Base-by-base conservation (phyloP, 257 asterid species). In the Solanum medicagineum region DNA sequence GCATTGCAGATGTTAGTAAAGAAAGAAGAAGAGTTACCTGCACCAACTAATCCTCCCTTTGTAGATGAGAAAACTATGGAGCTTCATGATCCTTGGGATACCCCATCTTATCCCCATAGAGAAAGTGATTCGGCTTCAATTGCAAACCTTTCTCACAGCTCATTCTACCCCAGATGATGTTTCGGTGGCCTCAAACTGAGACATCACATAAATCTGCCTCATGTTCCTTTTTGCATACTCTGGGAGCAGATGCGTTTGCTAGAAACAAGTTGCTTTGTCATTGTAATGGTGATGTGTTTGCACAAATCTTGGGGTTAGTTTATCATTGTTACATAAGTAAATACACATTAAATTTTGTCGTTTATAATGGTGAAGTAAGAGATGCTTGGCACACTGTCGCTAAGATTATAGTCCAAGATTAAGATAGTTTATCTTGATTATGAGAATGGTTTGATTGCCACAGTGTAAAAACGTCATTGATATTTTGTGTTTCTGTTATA, bases 1-100 rank as follows among this genome's bases (percentile, higher is more conserved):
- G 98, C 93, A 24, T 90, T 94, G 32, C 88, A 89, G 85, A 92
- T 93, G 93, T 88, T 94, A 16, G 93, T 90, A 7, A 90, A 88
- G 79, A 93, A 88, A 84, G 97, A 90, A 10, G 92, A 92, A 32
- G 84, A 84, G 22, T 92, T 93, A 36, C 98, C 98, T 45, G 85
- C 90, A 74, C 97, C 97, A 7, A 91, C 96, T 40, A 86, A 85
- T 53, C 98, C 98, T 40, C 97, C 98, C 12, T 93, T 92, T 89
- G 80, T 92, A 87, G 93, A 92, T 60, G 97, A 91, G 86, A 86
- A 80, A 32, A 94, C 93, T 5, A 89, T 90, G 93, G 97, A 91
- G 87, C 85, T 90, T 8, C 89, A 91, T 3, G 90, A 91, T 36
- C 40, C 53, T 5, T 85, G 88, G 49, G 87, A 84, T 10, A 86